Percentiles rank a stretch among this genome's conserved stretches.
Conservation (phyloP, 2,329 filamentous ascomycete species). For the Fusarium citri region DNA sequence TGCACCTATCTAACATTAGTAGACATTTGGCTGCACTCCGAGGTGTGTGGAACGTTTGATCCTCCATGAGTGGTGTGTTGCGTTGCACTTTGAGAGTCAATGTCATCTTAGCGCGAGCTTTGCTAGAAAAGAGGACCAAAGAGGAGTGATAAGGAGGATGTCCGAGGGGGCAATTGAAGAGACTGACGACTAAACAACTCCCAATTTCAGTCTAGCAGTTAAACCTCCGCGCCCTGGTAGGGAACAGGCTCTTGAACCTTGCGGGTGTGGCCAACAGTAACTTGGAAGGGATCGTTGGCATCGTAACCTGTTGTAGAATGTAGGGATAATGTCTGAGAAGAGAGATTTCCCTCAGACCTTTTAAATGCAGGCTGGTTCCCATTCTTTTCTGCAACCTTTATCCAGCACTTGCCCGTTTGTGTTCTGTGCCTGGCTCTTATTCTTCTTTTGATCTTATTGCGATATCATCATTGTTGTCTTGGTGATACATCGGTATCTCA, state of each 20-base stretch:
- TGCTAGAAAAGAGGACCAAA: conserved; percentile 23
- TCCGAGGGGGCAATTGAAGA: conserved; percentile 23
- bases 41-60: conserved; percentile 19
- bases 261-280: conserved; percentile 19
- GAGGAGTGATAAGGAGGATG: conserved; percentile 29
- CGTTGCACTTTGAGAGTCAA: conserved; percentile 22
- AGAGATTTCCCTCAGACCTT: conserved; percentile 12
- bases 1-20: conserved; percentile 17
- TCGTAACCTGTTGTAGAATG: conserved; percentile 9
- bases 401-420: conserved; percentile 11
- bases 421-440: conserved; percentile 12
- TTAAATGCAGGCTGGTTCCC: conserved; percentile 34
- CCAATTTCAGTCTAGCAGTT: conserved; percentile 15
- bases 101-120: conserved; percentile 21
- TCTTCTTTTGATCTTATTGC: conserved; percentile 13
- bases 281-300: conserved; percentile 23
- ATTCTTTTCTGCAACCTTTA: neutral
- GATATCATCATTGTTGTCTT: neutral
- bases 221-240: conserved; percentile 2
- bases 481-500: neutral
- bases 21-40: conserved; percentile 20
- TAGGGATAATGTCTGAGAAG: conserved; percentile 22
- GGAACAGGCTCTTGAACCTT: conserved; percentile 27
- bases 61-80: conserved; percentile 16
- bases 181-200: conserved; percentile 8